Conservation (phyloP, 2,329 filamentous ascomycete species). For the Pseudogymnoascus sp. region DNA sequence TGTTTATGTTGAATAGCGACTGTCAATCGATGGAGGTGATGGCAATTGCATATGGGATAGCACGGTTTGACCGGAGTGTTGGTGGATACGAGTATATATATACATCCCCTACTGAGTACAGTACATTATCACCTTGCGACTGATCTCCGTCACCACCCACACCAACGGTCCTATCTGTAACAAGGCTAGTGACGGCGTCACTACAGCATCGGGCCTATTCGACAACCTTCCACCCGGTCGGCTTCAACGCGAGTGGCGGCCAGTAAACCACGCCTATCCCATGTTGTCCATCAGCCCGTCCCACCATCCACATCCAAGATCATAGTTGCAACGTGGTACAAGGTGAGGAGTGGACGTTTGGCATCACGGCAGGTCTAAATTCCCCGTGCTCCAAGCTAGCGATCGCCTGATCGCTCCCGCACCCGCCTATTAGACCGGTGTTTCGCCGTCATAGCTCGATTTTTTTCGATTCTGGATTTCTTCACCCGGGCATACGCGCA, state of each 20-base stretch:
- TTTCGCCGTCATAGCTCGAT: background rate
- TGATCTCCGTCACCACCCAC: constrained; percentile 3
- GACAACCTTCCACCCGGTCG: constrained; percentile 4
- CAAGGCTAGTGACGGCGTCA: constrained; percentile 4
- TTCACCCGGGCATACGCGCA: background rate
- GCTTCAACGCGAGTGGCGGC: constrained; percentile 6
- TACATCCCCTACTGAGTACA: background rate
- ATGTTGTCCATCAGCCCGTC: background rate
- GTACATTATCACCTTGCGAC: background rate
- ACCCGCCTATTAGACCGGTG: background rate
- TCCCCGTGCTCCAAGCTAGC: background rate
- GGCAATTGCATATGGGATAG: background rate
- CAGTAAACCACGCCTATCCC: background rate
- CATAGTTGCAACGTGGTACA: background rate
- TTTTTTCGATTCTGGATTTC: background rate
- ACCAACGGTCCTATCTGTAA: constrained; percentile 6
- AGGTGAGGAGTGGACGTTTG: background rate
- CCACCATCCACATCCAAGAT: background rate
- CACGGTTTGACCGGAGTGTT: background rate
- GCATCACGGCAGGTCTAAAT: background rate
- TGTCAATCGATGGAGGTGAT: background rate
- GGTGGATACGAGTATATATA: background rate
- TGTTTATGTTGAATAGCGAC: background rate
- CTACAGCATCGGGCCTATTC: constrained; percentile 6
- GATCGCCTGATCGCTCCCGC: constrained; percentile 8